Conservation (phyloP, 1,284 basidiomycete species). For the Blastosporella zonata region DNA sequence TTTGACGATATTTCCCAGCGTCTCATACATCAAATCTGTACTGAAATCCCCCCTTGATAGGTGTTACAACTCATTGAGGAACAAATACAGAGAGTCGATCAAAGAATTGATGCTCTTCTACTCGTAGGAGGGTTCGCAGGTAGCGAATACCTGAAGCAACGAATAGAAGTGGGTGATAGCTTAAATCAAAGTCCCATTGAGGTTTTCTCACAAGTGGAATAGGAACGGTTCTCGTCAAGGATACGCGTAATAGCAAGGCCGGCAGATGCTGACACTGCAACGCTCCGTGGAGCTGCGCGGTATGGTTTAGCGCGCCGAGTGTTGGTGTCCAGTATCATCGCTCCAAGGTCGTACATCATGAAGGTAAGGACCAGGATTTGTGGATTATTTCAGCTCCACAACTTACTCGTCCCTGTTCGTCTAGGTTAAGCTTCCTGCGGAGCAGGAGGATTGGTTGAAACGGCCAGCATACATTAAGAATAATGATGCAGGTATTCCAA, state of each 20-base stretch:
- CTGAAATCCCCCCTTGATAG: slow-evolving; percentile 31
- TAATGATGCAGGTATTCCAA: slow-evolving; percentile 69
- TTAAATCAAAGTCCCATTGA: neutral
- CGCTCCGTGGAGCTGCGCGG: slow-evolving; percentile 75
- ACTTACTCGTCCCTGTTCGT: slow-evolving; percentile 8
- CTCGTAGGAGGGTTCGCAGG: slow-evolving; percentile 85
- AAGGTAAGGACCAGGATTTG: slow-evolving; percentile 44
- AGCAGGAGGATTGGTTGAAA: slow-evolving; percentile 72
- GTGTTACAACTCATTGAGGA: slow-evolving; percentile 74
- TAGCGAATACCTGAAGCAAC: slow-evolving; percentile 74
- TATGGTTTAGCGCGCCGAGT: slow-evolving; percentile 75
- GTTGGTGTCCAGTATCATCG: slow-evolving; percentile 75
- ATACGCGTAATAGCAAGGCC: slow-evolving; percentile 75
- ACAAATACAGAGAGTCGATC: slow-evolving; percentile 61
- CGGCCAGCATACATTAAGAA: slow-evolving; percentile 77
- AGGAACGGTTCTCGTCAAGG: slow-evolving; percentile 62
- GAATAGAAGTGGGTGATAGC: slow-evolving; percentile 57
- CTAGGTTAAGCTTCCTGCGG: slow-evolving; percentile 80
- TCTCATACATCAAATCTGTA: neutral
- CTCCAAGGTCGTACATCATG: slow-evolving; percentile 80
- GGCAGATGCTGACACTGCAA: slow-evolving; percentile 79
- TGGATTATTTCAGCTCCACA: slow-evolving; percentile 3
- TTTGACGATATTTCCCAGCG: slow-evolving; percentile 27
- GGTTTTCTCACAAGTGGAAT: slow-evolving; percentile 12
- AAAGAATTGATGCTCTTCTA: slow-evolving; percentile 71